These are phyloP conservation scores for Anthostomella pinea DNA, from an alignment of 2,329 filamentous ascomycete species.

Conservation along the genomic window DNA sequence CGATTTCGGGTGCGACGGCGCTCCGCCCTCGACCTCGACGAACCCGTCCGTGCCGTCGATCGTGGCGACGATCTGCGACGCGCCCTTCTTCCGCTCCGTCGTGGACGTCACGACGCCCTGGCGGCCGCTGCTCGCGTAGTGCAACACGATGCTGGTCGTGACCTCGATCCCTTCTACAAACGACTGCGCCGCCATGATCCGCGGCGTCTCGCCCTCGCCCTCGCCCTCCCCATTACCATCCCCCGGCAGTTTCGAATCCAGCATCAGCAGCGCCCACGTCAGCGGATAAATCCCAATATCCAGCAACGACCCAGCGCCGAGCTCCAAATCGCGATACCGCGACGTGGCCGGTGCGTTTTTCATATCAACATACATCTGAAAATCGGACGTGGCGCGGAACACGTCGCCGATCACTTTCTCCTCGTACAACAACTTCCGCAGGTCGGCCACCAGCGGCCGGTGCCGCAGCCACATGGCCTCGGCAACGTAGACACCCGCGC, in stretches of 20 bases:
- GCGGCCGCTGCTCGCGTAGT: conserved; percentile 36
- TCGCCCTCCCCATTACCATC: no score
- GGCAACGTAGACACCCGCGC: conserved; percentile 41
- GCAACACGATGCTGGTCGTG: conserved; percentile 37
- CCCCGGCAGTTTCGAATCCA: conserved; percentile 30
- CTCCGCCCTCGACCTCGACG: conserved; percentile 36
- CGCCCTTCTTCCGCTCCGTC: conserved; percentile 24
- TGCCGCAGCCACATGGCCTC: conserved; percentile 47
- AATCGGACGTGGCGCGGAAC: conserved; percentile 39
- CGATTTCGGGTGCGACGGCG: conserved; percentile 31
- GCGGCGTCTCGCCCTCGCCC: conserved; percentile 30
- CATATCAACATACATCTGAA: conserved; percentile 37
- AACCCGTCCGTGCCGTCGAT: conserved; percentile 40
- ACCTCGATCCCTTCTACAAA: conserved; percentile 35
- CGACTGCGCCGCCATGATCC: conserved; percentile 36
- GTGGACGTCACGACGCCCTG: conserved; percentile 43
- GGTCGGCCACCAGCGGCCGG: conserved; percentile 35
- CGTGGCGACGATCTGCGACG: conserved; percentile 30
- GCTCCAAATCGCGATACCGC: conserved; percentile 34
- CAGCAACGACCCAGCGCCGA: conserved; percentile 42
- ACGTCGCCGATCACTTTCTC: conserved; percentile 40
- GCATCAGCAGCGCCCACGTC: conserved; percentile 37
- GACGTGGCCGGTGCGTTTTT: conserved; percentile 28
- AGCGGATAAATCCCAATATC: conserved; percentile 45
- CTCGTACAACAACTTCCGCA: conserved; percentile 36